Evolutionary conservation across 805 yeast genomes (phyloP).

Genomic region (Saccharomycopsis malanga): DNA sequence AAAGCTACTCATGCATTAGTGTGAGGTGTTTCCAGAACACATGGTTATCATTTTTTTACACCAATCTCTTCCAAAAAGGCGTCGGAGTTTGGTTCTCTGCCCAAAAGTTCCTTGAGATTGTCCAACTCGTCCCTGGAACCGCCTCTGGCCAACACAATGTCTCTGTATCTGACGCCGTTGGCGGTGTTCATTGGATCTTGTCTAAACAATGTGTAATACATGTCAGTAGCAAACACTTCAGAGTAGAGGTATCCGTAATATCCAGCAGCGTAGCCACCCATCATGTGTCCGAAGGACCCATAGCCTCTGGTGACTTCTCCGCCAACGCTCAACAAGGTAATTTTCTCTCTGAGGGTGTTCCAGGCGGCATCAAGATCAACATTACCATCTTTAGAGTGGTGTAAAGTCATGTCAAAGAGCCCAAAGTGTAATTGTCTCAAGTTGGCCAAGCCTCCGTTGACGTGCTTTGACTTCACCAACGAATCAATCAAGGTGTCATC

Average conservation of each 20-base stretch:
- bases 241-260: constrained; percentile 87
- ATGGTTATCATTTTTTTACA: constrained; percentile 25
- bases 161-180: constrained; percentile 63
- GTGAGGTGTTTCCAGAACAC: too few relatives aligned
- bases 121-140: constrained; percentile 67
- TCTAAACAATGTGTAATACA: constrained; percentile 64
- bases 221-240: constrained; percentile 78
- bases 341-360: constrained; percentile 60
- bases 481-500: constrained; percentile 51
- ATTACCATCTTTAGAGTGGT: constrained; percentile 43
- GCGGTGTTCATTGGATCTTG: constrained; percentile 56
- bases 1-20: too few relatives aligned
- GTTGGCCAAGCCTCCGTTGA: constrained; percentile 64
- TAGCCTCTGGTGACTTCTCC: constrained; percentile 55
- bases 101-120: constrained; percentile 56
- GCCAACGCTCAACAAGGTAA: constrained; percentile 51
- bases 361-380: constrained; percentile 32
- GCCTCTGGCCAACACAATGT: constrained; percentile 61
- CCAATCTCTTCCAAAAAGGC: constrained; percentile 72
- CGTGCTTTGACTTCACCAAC: constrained; percentile 60
- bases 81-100: constrained; percentile 65
- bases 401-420: constrained; percentile 67
- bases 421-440: constrained; percentile 77
- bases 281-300: constrained; percentile 72
- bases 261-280: constrained; percentile 81